These are phyloP conservation scores for Zygnema circumcarinatum DNA, from an alignment of 139 green algal species.

Conservation along the genomic window DNA sequence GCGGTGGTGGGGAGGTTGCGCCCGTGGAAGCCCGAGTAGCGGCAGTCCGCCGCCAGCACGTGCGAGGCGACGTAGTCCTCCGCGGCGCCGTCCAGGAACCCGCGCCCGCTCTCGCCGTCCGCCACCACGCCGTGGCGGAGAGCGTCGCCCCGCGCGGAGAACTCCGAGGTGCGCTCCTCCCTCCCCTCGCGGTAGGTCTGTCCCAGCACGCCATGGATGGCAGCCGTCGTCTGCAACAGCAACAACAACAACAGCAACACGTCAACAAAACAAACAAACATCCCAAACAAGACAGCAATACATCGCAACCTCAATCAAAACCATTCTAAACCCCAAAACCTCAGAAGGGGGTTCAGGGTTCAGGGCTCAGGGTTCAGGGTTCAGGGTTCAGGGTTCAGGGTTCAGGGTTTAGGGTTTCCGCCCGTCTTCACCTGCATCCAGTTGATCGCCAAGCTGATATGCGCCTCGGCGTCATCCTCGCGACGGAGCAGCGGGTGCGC, in stretches of 20 bases:
- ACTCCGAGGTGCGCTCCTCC: not conserved
- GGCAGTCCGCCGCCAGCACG: constrained; percentile 47
- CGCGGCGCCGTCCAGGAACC: constrained; percentile 39
- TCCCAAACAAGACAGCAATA: no score
- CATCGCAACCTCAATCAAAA: not conserved
- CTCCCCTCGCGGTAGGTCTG: constrained; percentile 45
- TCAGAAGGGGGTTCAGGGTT: not conserved
- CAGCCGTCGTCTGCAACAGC: not conserved
- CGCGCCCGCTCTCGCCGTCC: constrained; percentile 18
- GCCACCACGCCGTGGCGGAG: not conserved
- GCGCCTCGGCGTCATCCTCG: constrained; percentile 29
- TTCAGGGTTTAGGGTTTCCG: no score
- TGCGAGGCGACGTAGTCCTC: constrained; percentile 21
- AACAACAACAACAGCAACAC: not conserved
- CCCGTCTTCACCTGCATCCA: not conserved
- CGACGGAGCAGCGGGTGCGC: constrained; percentile 23
- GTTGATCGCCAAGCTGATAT: constrained; percentile 40
- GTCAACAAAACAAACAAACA: no score
- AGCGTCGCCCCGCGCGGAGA: not conserved
- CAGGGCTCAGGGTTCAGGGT: not conserved
- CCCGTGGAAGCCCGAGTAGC: constrained; percentile 11
- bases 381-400: not conserved
- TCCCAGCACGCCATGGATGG: constrained; percentile 49
- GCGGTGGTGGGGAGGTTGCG: not conserved
- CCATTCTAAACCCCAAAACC: not conserved